Evolutionary conservation across 208 protist species (phyloP), one percentile per base, ranked within the genome.

Genomic region (Tritrichomonas musculus): DNA sequence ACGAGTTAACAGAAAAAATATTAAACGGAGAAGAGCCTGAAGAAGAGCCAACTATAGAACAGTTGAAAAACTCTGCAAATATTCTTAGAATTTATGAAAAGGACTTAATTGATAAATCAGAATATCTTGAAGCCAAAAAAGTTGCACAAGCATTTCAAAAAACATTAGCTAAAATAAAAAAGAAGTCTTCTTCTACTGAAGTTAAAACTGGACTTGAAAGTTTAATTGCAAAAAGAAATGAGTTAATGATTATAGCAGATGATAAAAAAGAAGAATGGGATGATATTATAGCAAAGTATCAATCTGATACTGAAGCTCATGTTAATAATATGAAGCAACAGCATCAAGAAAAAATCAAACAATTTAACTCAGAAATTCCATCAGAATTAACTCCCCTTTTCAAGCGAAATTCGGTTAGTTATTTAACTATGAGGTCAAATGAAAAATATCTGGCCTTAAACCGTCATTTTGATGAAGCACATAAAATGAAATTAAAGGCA

Each of bases 321-420:
- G 30, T n/a, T 0, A 3, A 82, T 27, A 14, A 82, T n/a, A 82
- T 82, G 4, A 50, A 27, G 30, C 0, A 44, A 20, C 39, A 44
- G 41, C 73, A 82, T 30, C 41, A 44, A 30, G 11, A 82, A 50
- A 20, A 82, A 50, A 13, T 82, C 41, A 39, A 82, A 50, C 33
- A 82, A 50, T 82, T 82, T 39, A 39, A 82, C 49, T 30, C 73
- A 11, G 22, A 14, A 47, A 39, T 82, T 53, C 73, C 73, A 11
- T n/a, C 33, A 82, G 73, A 82, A 50, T 82, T 82, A 82, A 30
- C 33, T 17, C 73, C 73, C 3, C 73, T 82, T 50, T 82, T 82
- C 73, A 82, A 82, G 41, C 3, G 73, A 13, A 82, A 82, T 27
- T 82, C 73, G 30, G 73, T 82, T 30, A 82, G 39, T 47, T 82